Evolutionary conservation across 1,139 yeast genomes (phyloP).

Genomic region (Hanseniaspora sp.): DNA sequence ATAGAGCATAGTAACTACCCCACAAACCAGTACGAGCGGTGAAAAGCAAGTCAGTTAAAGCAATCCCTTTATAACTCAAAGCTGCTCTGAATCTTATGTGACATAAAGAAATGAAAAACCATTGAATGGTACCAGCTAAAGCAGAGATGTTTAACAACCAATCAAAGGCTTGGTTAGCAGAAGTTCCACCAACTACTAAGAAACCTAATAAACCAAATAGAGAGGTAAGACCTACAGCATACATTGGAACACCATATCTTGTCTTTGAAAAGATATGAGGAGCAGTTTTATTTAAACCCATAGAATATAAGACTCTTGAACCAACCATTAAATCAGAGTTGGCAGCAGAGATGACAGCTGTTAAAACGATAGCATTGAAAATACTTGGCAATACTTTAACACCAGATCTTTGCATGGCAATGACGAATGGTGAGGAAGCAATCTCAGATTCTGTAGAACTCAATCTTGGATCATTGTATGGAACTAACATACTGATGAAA

Average conservation of each 20-base stretch:
- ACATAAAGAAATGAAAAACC: slow-evolving; percentile 57
- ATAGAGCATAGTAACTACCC: slow-evolving; percentile 47
- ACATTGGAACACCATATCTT: slow-evolving; percentile 55
- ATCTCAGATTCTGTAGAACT: slow-evolving; percentile 34
- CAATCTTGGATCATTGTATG: slow-evolving; percentile 57
- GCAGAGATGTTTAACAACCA: slow-evolving; percentile 80
- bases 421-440: slow-evolving; percentile 65
- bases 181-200: slow-evolving; percentile 46
- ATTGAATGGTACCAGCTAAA: slow-evolving; percentile 62
- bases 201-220: slow-evolving; percentile 56
- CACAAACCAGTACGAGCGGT: slow-evolving; percentile 41
- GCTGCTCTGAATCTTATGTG: slow-evolving; percentile 61
- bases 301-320: slow-evolving; percentile 57
- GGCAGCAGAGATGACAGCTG: slow-evolving; percentile 66
- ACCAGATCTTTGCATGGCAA: slow-evolving; percentile 56
- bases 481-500: slow-evolving; percentile 74
- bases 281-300: slow-evolving; percentile 52
- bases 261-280: slow-evolving; percentile 45
- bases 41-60: slow-evolving; percentile 56
- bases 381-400: slow-evolving; percentile 58
- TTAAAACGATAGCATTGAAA: slow-evolving; percentile 61
- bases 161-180: slow-evolving; percentile 60
- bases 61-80: slow-evolving; percentile 46
- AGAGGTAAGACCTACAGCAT: slow-evolving; percentile 48
- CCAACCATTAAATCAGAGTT: slow-evolving; percentile 74